A percentile compares a stretch with the other conserved stretches of the same genome.
These are phyloP conservation scores for Sesbania bispinosa DNA, from an alignment of 306 rosid species.

Conservation along the genomic window DNA sequence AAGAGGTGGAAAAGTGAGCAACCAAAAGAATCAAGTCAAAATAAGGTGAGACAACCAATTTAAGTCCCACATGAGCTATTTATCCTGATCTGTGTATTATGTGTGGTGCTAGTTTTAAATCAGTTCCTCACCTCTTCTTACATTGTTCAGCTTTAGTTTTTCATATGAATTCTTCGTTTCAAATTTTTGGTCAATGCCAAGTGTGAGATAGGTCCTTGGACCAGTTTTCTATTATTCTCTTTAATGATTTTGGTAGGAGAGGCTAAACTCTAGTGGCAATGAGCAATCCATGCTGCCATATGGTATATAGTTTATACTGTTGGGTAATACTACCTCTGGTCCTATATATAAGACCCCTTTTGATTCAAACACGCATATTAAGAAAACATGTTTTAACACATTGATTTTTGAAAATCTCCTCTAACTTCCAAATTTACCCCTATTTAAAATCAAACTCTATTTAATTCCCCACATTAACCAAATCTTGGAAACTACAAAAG, in stretches of 20 bases:
- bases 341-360: no score
- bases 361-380: no score
- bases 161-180: neutral
- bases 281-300: constrained; percentile 7
- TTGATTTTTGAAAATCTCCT: no score
- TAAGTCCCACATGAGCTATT: neutral
- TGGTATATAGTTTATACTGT: neutral
- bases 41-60: constrained; percentile 8
- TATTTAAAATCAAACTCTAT: no score
- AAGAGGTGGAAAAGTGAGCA: neutral
- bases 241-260: neutral
- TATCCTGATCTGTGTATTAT: neutral
- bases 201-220: neutral
- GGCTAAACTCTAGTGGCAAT: neutral
- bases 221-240: neutral
- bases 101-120: neutral
- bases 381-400: no score
- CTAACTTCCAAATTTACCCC: no score
- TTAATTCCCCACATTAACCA: no score
- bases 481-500: no score
- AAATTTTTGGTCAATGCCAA: neutral
- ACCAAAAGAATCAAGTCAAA: constrained; percentile 17
- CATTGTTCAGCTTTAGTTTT: neutral
- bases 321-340: no score
- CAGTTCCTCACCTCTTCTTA: neutral